phyloP scores from a whole-genome alignment of 169 alveolate genomes.

The Babesia gibsoni region DNA sequence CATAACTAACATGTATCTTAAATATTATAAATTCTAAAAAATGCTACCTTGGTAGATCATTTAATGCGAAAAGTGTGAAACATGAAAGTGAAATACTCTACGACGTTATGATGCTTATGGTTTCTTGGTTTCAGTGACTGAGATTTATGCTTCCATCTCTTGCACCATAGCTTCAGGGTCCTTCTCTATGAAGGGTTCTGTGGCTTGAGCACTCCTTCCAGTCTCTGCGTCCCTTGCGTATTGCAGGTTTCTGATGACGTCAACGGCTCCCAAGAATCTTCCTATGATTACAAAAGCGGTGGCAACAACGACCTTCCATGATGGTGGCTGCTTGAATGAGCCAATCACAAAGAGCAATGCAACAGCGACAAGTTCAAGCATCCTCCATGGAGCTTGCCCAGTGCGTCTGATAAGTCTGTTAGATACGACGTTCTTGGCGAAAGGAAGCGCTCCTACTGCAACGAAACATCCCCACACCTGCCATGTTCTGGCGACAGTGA shows the following conservation, averaged over 20 bases:
- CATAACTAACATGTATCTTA: too few species aligned
- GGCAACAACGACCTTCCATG: conserved; percentile 62
- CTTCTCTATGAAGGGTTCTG: conserved; percentile 61
- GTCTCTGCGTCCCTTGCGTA: conserved; percentile 24
- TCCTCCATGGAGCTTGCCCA: conserved; percentile 94
- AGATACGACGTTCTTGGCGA: conserved; percentile 87
- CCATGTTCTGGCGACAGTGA: conserved; percentile 77
- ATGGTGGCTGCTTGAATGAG: conserved; percentile 59
- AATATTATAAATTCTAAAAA: too few species aligned
- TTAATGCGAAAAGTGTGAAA: too few species aligned
- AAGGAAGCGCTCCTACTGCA: conserved; percentile 90
- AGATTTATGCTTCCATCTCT: conserved; percentile 32
- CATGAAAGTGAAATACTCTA: too few species aligned
- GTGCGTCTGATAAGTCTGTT: conserved; percentile 87
- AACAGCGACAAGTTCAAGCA: conserved; percentile 85
- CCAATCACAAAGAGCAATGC: conserved; percentile 87
- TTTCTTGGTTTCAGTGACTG: too few species aligned
- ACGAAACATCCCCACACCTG: conserved; percentile 89
- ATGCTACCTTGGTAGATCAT: too few species aligned
- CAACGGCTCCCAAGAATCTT: conserved; percentile 62
- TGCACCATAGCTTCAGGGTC: conserved; percentile 36
- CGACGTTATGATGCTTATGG: too few species aligned
- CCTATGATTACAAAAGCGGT: conserved; percentile 58
- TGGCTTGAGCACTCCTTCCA: conserved; percentile 35
- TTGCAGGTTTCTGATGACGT: conserved; percentile 55